phyloP scores from a whole-genome alignment of 257 asterid species.

The Solanum habrochaites region DNA sequence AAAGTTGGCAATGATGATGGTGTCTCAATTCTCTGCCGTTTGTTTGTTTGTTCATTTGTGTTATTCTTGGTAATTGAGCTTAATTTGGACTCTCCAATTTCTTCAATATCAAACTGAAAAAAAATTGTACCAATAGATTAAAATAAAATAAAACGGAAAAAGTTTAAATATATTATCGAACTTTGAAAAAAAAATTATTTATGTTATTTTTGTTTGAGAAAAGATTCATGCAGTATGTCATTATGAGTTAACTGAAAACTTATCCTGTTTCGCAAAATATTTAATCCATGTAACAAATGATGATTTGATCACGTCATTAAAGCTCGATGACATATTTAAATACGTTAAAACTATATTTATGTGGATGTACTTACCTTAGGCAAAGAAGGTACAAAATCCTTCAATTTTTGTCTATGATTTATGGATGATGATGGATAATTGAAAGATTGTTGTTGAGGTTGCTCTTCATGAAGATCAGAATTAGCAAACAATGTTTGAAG shows the following conservation, averaged over 20 bases:
- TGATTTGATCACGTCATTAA: neutral
- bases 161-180: too few species aligned
- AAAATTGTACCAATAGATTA: neutral
- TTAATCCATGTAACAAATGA: too few species aligned
- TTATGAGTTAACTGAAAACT: neutral
- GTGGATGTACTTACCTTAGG: constrained; percentile 18
- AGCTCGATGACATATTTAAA: neutral
- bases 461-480: constrained; percentile 14
- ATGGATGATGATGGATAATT: constrained; percentile 15
- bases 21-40: neutral
- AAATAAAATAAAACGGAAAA: too few species aligned
- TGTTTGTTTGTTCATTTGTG: neutral
- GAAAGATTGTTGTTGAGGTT: constrained; percentile 15
- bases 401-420: constrained; percentile 7
- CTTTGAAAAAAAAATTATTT: too few species aligned
- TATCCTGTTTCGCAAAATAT: too few species aligned
- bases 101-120: neutral
- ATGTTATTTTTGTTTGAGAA: too few species aligned
- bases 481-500: constrained; percentile 34
- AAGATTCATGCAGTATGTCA: too few species aligned
- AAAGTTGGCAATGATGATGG: neutral
- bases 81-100: neutral
- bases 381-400: constrained; percentile 6
- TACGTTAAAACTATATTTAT: neutral
- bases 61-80: neutral